Evolutionary conservation across 1,284 basidiomycete species (phyloP), one percentile per base, ranked within the genome.

Genomic region (Moesziomyces parantarcticus): DNA sequence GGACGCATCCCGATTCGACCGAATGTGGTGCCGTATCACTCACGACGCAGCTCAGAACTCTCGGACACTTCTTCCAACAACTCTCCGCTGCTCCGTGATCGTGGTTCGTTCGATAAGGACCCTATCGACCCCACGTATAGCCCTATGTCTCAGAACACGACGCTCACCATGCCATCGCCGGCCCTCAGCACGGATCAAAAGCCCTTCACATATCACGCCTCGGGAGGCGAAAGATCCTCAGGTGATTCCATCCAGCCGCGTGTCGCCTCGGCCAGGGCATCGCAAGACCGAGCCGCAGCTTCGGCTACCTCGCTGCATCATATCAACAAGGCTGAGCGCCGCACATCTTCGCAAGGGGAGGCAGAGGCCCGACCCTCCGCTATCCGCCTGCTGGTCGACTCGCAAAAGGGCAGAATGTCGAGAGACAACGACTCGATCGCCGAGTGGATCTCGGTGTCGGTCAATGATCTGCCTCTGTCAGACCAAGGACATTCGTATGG

Each of bases 401-500:
- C 57, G 20, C 64, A 73, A 3, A 68, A 68, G 29, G 70, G 70
- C 20, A 29, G 64, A 10, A 58, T 52, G 53, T 44, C 53, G 6
- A 48, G 61, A 21, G 70, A 73, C 48, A 57, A 63, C 23, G 70
- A 68, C n/a, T 64, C 70, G 34, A 73, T 68, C 18, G 64, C 57
- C 4, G 64, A 73, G 26, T 73, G 70, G 64, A 73, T 73, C 42
- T 64, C 64, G 3, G 64, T 73, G 8, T 73, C 70, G 5, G 58
- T 57, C 51, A 60, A 60, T 22, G 70, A 73, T 29, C 39, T 73
- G n/a, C 70, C 64, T 2, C 22, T 53, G 41, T 46, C 54, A 21
- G 40, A 54, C 21, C 50, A 10, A 13, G 49, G 43, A 3, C 56
- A 59, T 13, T 32, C 63, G 3, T 67, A 73, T 36, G 64, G 69